Evolutionary conservation across 2,329 filamentous ascomycete genomes (phyloP), one percentile per base, ranked within the genome.

Genomic region (Fusarium drepaniforme): DNA sequence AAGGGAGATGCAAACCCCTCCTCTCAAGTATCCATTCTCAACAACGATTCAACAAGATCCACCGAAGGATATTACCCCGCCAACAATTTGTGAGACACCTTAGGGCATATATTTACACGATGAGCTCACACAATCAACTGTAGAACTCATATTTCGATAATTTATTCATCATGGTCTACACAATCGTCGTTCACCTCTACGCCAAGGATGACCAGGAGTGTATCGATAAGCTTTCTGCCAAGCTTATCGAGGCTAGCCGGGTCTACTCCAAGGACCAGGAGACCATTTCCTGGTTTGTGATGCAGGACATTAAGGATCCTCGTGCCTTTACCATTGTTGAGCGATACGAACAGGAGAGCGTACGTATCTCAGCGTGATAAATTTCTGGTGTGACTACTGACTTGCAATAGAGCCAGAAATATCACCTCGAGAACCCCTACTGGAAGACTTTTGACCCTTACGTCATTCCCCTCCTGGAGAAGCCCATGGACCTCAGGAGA

Each of bases 361-460:
- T 91, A 81, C 69, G 88, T 85, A 16, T 3, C 8, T 33, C 2
- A 28, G 21, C 21, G 18, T 3, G 8, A 23, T 13, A 6, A 28
- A 1, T 46, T 42, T 64, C 3, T 65, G 4, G 8, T 12, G 30
- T 15, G 15, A 11, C 18, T 60, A 23, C 67, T 76, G 44, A 75
- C 46, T 40, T 38, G 15, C 5, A 64, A 23, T 38, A 88, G 84
- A 88, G 85, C 78, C 90, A 92, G 81, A 88, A 90, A 74, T 91
- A 91, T 78, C 90, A 92, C 79, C 86, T 92, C 21, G 88, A 89
- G 79, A 93, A 93, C 82, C 92, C 92, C 0, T 93, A 93, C 86
- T 93, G 91, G 91, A 89, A 93, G 85, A 93, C 92, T 1, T 94
- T 94, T 77, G 92, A 94, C 81, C 91, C 92, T 8, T 94, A 94